These are phyloP conservation scores for Trametes cinnabarina DNA, from an alignment of 768 basidiomycete genomes.

Conservation along the genomic window DNA sequence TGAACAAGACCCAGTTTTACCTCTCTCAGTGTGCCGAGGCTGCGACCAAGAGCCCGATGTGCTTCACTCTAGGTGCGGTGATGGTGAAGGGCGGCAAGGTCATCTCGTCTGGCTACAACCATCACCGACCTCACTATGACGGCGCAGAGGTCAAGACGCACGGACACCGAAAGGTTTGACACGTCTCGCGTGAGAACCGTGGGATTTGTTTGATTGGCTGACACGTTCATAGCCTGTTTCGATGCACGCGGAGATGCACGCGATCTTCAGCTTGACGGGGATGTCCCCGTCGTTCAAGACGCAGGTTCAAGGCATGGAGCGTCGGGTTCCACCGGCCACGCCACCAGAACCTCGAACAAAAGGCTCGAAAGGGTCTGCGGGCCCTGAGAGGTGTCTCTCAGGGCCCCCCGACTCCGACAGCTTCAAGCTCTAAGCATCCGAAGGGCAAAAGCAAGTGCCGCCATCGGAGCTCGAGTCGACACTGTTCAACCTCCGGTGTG, in stretches of 20 bases:
- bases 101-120: constrained; percentile 52
- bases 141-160: constrained; percentile 39
- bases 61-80: constrained; percentile 45
- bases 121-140: constrained; percentile 53
- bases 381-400: constrained; percentile 16
- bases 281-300: constrained; percentile 51
- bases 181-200: constrained; percentile 30
- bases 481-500: neutral
- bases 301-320: constrained; percentile 47
- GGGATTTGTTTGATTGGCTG: neutral
- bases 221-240: constrained; percentile 32
- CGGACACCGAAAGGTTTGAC: constrained; percentile 38
- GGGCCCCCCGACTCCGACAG: constrained; percentile 4
- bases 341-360: constrained; percentile 26
- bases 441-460: constrained; percentile 15
- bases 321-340: constrained; percentile 28
- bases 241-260: constrained; percentile 65
- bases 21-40: constrained; percentile 49
- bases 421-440: constrained; percentile 5
- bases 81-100: constrained; percentile 57
- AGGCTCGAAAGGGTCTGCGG: constrained; percentile 22
- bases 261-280: constrained; percentile 51
- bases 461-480: constrained; percentile 1
- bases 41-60: constrained; percentile 51
- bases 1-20: constrained; percentile 52